phyloP scores from a whole-genome alignment of 2,329 filamentous ascomycete species.

The Arthrobotrys entomopaga region DNA sequence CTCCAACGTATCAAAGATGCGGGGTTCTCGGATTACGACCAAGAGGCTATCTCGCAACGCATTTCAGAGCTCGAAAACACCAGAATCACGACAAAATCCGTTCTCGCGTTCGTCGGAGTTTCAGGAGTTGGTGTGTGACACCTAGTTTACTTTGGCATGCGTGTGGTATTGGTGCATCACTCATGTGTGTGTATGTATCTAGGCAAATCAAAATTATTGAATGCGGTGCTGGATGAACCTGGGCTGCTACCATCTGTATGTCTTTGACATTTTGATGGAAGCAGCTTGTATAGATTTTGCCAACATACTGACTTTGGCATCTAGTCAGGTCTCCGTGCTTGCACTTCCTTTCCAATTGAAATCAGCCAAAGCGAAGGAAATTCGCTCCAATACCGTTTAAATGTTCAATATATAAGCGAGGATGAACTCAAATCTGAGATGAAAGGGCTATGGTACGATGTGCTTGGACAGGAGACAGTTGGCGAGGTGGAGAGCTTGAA shows the following conservation, averaged over 20 bases:
- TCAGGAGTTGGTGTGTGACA: constrained; percentile 18
- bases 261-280: neutral
- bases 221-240: constrained; percentile 11
- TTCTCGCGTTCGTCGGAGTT: constrained; percentile 18
- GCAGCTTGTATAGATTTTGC: too few relatives aligned
- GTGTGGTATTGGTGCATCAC: too few relatives aligned
- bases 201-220: constrained; percentile 26
- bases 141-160: too few relatives aligned
- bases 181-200: too few relatives aligned
- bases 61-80: constrained; percentile 3
- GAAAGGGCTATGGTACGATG: constrained; percentile 6
- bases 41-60: neutral
- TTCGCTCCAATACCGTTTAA: neutral
- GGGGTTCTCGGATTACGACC: too few relatives aligned
- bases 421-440: constrained; percentile 21
- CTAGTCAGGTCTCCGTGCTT: too few relatives aligned
- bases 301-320: too few relatives aligned
- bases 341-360: too few relatives aligned
- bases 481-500: too few relatives aligned
- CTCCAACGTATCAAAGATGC: too few relatives aligned
- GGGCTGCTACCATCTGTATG: constrained; percentile 19
- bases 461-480: neutral
- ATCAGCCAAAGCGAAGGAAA: too few relatives aligned
- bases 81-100: constrained; percentile 7
- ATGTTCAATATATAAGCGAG: constrained; percentile 7